These are phyloP conservation scores for Digitaria exilis DNA, from an alignment of 202 grass and related monocot species.

Conservation along the genomic window DNA sequence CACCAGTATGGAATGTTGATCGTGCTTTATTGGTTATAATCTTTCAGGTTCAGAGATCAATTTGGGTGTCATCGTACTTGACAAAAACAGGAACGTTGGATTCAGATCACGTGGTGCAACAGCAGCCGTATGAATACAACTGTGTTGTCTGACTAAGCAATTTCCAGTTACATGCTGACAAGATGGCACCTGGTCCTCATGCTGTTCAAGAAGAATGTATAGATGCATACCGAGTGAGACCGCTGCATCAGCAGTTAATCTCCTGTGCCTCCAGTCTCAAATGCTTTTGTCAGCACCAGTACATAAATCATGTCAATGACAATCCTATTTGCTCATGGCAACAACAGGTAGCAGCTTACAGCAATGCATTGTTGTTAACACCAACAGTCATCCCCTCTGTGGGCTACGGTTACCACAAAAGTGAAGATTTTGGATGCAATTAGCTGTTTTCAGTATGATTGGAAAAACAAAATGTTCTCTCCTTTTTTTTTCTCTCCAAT, in stretches of 20 bases:
- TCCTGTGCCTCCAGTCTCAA: neutral
- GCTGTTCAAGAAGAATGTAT: slow-evolving; percentile 1
- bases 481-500: neutral
- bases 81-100: neutral
- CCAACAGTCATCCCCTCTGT: neutral
- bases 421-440: neutral
- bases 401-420: neutral
- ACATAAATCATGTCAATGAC: neutral
- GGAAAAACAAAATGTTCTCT: neutral
- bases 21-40: neutral
- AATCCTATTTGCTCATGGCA: neutral
- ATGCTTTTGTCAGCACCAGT: neutral
- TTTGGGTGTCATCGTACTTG: neutral
- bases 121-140: neutral
- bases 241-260: neutral
- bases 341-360: neutral
- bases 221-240: neutral
- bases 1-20: neutral
- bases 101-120: neutral
- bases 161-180: neutral
- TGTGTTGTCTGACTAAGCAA: neutral
- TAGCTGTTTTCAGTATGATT: neutral
- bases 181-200: neutral
- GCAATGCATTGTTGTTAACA: neutral
- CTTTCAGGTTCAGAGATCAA: neutral